Percentiles rank a stretch among this genome's conserved stretches.
Evolutionary conservation across 441 rosid species (phyloP).

Genomic region (Flueggea neowawraea): DNA sequence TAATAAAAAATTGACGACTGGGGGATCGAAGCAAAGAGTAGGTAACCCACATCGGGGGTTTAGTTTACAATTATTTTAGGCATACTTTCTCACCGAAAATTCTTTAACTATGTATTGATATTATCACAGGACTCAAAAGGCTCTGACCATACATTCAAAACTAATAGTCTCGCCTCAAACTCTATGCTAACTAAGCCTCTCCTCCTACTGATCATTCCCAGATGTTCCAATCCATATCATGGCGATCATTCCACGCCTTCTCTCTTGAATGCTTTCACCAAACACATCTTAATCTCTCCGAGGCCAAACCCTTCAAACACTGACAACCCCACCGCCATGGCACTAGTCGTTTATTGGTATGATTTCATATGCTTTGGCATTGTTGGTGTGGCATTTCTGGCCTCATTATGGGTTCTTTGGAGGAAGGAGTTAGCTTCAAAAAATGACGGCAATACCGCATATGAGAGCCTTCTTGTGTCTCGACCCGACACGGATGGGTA

Average conservation of each 20-base stretch:
- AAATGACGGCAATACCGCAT: constrained; percentile 31
- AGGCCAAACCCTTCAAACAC: not conserved
- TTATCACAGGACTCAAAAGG: too few relatives aligned
- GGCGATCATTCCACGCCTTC: not conserved
- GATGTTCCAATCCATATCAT: not conserved
- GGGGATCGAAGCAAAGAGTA: too few relatives aligned
- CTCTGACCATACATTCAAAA: constrained; percentile 47
- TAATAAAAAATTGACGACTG: too few relatives aligned
- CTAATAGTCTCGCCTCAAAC: constrained; percentile 31
- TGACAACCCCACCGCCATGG: constrained; percentile 28
- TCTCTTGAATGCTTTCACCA: not conserved
- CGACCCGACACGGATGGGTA: constrained; percentile 29
- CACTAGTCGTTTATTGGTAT: constrained; percentile 57
- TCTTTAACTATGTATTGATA: too few relatives aligned
- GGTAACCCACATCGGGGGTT: too few relatives aligned
- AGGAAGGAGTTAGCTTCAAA: constrained; percentile 42
- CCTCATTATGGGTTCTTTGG: constrained; percentile 61
- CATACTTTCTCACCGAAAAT: too few relatives aligned
- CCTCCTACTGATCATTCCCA: constrained; percentile 8
- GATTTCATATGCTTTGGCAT: constrained; percentile 68
- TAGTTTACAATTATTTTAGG: too few relatives aligned
- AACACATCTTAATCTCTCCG: not conserved
- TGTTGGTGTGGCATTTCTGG: constrained; percentile 45
- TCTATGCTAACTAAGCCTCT: not conserved
- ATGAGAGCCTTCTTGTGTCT: constrained; percentile 45